Base-by-base conservation (phyloP, 352 stramenopile species). In the Globisporangium cylindrosporum region DNA sequence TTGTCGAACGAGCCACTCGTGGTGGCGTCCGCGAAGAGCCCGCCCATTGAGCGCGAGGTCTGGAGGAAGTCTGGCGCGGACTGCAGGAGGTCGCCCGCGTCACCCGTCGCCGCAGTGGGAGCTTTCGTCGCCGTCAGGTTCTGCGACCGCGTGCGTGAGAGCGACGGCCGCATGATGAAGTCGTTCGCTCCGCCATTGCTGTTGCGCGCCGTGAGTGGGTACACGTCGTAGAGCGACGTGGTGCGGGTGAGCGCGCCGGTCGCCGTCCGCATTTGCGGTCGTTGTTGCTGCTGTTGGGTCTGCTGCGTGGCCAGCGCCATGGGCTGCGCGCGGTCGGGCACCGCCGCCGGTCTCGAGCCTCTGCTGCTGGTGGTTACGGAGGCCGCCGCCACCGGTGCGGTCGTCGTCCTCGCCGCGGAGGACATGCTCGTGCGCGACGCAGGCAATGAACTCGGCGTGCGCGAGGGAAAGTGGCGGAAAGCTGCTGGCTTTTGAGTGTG, bases 211-310 rank as follows among this genome's bases (percentile, higher is more conserved):
- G 74, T 82, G 15, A 91, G 77, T 71, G 83, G 80, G 64, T 89
- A 91, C 75, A 77, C 81, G 58, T 88, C 83, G 76, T 91, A 91
- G 70, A 91, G 83, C 85, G 65, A 70, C 46, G 18, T 65, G 22
- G 51, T 22, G 32, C 29, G 34, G 38, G 64, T 46, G 41, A 54
- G 64, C 36, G 60, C 32, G 54, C 53, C 6, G 3, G 22, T 27
- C 43, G 60, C 24, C 20, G 36, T 54, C 20, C 38, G 38, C 59
- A 55, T 4, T 20, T 36, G 48, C 56, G 54, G 62, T 51, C 43
- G 15, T 6, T n/a, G 41, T 20, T 49, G 41, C 6, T 49, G 43
- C 15, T 49, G 41, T 6, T 49, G 43, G 5, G 15, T n/a, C 43
- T 49, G 29, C 22, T 59, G 69, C 64, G 25, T 72, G 32, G 56